Evolutionary conservation across 805 yeast species (phyloP), one percentile per base, ranked within the genome.

Genomic region (Saccharomycopsis javanensis): DNA sequence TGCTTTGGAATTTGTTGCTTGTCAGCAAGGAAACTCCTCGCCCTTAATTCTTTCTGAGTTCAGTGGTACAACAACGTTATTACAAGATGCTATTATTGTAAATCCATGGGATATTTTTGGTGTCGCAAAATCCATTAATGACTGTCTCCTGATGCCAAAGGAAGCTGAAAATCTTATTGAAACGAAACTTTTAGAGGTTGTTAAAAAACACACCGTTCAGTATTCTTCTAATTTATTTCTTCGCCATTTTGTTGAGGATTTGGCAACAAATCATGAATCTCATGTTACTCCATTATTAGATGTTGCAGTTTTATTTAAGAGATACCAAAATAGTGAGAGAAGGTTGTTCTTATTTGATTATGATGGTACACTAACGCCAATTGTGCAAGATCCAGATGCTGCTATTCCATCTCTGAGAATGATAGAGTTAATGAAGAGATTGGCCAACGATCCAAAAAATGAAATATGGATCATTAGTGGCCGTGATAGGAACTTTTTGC

Each of bases 81-180:
- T 86, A 56, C 77, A 75, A 56, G 88, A 85, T 60, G 88, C 96
- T 0, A 77, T 88, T 54, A 80, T 86, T 62, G 94, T 94, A 35
- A 94, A 94, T 64, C 99, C 99, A 6, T 94, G 97, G 96, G 98
- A 94, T 71, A 78, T 95, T 0, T 92, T 88, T 27, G 96, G 96
- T 1, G 92, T 92, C 37, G 92, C 99, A 1, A 86, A 82, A 64
- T 79, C 90, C 5, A 86, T 95, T 57, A 76, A 90, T 67, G 81
- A 80, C 54, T 79, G 90, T 53, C 76, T 94, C 20, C 64, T 69
- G 23, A 76, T 87, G 81, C 64, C 81, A 1, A 69, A 69, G 2
- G 77, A 72, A 7, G 75, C 75, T 11, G 80, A 79, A 61, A 62
- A 64, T 2, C 66, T 64, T 4, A 69, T 81, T 51, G 86, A 85